phyloP scores from a whole-genome alignment of 306 rosid species.

The Herpetospermum pedunculosum region DNA sequence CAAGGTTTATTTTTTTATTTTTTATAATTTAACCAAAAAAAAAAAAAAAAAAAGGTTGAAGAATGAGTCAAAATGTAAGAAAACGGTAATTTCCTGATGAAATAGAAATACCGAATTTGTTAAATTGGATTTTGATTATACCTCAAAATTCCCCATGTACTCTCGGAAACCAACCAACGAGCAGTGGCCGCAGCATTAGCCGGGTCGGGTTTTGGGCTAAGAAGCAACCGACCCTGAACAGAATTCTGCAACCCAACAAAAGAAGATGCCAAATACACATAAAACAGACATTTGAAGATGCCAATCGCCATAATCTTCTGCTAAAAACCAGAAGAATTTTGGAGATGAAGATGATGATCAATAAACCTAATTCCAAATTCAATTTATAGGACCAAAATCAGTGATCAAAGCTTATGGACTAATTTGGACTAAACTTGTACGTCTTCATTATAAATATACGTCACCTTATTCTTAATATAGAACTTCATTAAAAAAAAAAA shows the following conservation, averaged over 20 bases:
- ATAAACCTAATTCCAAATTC: neutral
- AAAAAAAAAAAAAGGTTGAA: too few relatives aligned
- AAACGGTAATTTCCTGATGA: too few relatives aligned
- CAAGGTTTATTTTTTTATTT: too few relatives aligned
- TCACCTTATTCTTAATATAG: too few relatives aligned
- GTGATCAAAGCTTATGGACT: too few relatives aligned
- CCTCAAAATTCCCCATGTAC: conserved; percentile 76
- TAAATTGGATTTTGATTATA: too few relatives aligned
- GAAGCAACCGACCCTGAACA: conserved; percentile 28
- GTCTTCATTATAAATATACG: too few relatives aligned
- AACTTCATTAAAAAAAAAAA: too few relatives aligned
- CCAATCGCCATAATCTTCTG: conserved; percentile 9
- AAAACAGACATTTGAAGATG: neutral
- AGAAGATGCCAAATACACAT: conserved; percentile 9
- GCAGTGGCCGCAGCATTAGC: conserved; percentile 53
- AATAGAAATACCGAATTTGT: too few relatives aligned
- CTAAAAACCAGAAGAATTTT: neutral
- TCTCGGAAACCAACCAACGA: conserved; percentile 71
- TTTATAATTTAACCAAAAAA: too few relatives aligned
- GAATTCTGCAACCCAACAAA: conserved; percentile 11
- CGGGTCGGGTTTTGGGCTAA: conserved; percentile 49
- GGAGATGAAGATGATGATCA: neutral
- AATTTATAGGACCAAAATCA: neutral
- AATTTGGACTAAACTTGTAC: too few relatives aligned
- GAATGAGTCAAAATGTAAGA: too few relatives aligned